Percentiles rank a stretch among this genome's conserved stretches.
Evolutionary conservation across 768 basidiomycete species (phyloP).

Genomic region (Boletus sp.): DNA sequence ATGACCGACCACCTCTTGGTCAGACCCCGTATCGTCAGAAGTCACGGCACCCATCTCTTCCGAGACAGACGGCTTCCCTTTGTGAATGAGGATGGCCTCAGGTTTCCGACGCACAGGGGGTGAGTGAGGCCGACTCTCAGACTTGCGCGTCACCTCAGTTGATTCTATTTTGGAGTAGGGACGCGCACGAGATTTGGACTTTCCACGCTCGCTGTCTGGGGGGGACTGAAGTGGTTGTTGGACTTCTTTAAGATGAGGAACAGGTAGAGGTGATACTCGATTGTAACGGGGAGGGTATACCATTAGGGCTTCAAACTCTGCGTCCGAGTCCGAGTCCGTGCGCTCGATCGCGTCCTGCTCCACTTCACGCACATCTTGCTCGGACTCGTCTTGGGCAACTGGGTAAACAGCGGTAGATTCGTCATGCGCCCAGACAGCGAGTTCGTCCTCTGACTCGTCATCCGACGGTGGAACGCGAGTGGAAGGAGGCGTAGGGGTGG

Average conservation of each 20-base stretch:
- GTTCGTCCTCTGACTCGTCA: conserved; percentile 49
- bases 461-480: conserved; percentile 14
- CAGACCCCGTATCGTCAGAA: not conserved
- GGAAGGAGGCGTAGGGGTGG: conserved; percentile 18
- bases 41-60: not conserved
- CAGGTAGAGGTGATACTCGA: conserved; percentile 6
- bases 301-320: conserved; percentile 29
- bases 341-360: conserved; percentile 26
- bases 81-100: conserved; percentile 6
- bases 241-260: not conserved
- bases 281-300: conserved; percentile 21
- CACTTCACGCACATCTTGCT: conserved; percentile 12
- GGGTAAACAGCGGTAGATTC: conserved; percentile 41
- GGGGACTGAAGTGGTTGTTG: conserved; percentile 14
- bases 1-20: conserved; percentile 1
- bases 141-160: not conserved
- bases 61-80: not conserved
- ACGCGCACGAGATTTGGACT: conserved; percentile 9
- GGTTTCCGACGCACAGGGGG: conserved; percentile 10
- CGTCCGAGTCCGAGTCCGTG: conserved; percentile 28
- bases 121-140: conserved; percentile 3
- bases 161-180: conserved; percentile 2
- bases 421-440: conserved; percentile 41
- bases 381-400: conserved; percentile 18
- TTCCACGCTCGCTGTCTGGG: conserved; percentile 16